phyloP scores from a whole-genome alignment of 306 rosid genomes.

The Pueraria montana region DNA sequence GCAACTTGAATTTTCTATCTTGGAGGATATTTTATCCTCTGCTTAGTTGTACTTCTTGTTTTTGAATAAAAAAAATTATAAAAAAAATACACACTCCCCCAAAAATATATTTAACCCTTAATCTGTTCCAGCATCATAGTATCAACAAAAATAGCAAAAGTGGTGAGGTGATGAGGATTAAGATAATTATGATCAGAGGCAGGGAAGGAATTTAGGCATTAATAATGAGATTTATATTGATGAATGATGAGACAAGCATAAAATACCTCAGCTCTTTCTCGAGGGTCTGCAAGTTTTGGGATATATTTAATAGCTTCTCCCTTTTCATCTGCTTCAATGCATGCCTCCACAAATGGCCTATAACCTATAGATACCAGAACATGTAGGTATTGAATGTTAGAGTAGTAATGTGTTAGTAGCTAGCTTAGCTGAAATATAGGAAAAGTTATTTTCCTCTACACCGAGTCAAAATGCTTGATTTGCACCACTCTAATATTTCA shows the following conservation, averaged over 20 bases:
- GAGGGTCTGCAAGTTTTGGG: constrained; percentile 92
- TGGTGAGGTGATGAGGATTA: background rate
- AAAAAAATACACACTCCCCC: too few species aligned
- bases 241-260: constrained; percentile 18
- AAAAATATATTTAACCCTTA: background rate
- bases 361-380: constrained; percentile 67
- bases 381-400: constrained; percentile 32
- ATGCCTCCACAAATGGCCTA: constrained; percentile 96
- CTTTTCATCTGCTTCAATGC: constrained; percentile 95
- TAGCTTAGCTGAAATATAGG: constrained; percentile 34
- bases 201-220: constrained; percentile 7
- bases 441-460: background rate
- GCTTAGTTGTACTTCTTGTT: constrained; percentile 2
- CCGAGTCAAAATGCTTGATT: constrained; percentile 30
- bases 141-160: background rate
- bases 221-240: background rate
- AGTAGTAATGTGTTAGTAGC: constrained; percentile 9
- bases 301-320: constrained; percentile 94
- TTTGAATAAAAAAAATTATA: background rate
- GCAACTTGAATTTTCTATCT: constrained; percentile 24
- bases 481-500: background rate
- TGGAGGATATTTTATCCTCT: constrained; percentile 1
- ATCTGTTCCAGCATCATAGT: background rate
- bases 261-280: constrained; percentile 95
- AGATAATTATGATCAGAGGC: constrained; percentile 19